Evolutionary conservation across 306 rosid species (phyloP).

Genomic region (Fragaria iinumae): DNA sequence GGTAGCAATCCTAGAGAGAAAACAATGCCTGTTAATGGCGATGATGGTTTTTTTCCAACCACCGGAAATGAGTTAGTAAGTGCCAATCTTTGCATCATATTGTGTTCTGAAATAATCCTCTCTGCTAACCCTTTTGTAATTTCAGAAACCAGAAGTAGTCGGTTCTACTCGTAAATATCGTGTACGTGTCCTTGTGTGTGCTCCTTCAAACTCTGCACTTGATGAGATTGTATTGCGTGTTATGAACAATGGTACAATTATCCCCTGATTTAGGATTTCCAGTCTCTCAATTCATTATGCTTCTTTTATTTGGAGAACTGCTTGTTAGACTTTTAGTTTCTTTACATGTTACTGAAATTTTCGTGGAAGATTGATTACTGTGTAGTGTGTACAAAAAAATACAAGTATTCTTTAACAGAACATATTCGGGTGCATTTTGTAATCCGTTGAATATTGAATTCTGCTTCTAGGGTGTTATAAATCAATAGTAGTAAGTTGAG

Average conservation of each 20-base stretch:
- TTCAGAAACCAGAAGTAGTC: conserved; percentile 82
- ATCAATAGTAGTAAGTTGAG: background rate
- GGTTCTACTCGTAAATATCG: conserved; percentile 86
- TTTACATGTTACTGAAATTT: background rate
- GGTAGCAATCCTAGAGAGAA: conserved; percentile 72
- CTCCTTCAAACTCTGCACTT: conserved; percentile 94
- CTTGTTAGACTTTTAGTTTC: background rate
- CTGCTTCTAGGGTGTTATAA: background rate
- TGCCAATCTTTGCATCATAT: conserved; percentile 8
- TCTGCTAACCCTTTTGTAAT: conserved; percentile 32
- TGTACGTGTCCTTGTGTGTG: conserved; percentile 84
- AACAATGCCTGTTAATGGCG: conserved; percentile 75
- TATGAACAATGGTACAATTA: conserved; percentile 59
- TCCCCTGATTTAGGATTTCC: conserved; percentile 5
- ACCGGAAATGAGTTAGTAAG: conserved; percentile 78
- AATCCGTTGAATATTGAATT: background rate
- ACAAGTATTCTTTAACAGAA: background rate
- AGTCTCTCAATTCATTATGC: background rate
- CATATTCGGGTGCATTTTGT: background rate
- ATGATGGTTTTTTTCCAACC: conserved; percentile 86
- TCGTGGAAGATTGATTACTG: conserved; percentile 5
- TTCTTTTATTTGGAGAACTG: conserved; percentile 2
- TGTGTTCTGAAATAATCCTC: conserved; percentile 24
- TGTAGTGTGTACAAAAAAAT: background rate
- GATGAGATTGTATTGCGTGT: conserved; percentile 96